These are phyloP conservation scores for Phytophthora aleatoria DNA, from an alignment of 352 stramenopile species.

Conservation along the genomic window DNA sequence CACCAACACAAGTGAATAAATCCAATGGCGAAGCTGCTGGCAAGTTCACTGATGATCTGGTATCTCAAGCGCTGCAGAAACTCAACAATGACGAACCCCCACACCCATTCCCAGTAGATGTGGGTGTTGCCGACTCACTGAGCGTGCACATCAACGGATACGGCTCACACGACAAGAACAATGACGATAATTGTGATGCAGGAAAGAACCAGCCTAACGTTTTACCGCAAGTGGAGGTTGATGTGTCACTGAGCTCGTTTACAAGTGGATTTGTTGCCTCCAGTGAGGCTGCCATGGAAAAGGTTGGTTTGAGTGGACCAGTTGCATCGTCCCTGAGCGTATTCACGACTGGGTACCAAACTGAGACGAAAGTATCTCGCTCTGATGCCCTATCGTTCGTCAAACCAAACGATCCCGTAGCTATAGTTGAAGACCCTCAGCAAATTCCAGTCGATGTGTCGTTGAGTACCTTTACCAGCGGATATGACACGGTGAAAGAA, in stretches of 20 bases:
- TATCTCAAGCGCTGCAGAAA: conserved; percentile 32
- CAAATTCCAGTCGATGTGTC: conserved; percentile 36
- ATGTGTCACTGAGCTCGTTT: conserved; percentile 50
- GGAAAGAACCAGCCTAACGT: neutral
- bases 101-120: conserved; percentile 7
- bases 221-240: conserved; percentile 10
- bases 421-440: neutral
- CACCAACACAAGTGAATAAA: neutral
- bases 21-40: conserved; percentile 9
- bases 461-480: conserved; percentile 36
- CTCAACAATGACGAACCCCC: conserved; percentile 38
- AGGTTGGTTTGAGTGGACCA: neutral
- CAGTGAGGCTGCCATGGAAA: neutral
- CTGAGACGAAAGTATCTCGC: neutral
- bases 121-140: conserved; percentile 17
- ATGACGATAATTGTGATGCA: neutral
- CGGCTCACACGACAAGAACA: conserved; percentile 2
- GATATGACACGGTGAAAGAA: conserved; percentile 13
- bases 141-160: conserved; percentile 17
- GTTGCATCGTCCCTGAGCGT: conserved; percentile 45
- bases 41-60: conserved; percentile 20
- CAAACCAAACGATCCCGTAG: neutral
- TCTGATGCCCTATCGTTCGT: neutral
- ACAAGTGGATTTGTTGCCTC: conserved; percentile 40
- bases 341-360: conserved; percentile 39